phyloP scores from a whole-genome alignment of 257 asterid species.

The Gynochthodes officinalis region DNA sequence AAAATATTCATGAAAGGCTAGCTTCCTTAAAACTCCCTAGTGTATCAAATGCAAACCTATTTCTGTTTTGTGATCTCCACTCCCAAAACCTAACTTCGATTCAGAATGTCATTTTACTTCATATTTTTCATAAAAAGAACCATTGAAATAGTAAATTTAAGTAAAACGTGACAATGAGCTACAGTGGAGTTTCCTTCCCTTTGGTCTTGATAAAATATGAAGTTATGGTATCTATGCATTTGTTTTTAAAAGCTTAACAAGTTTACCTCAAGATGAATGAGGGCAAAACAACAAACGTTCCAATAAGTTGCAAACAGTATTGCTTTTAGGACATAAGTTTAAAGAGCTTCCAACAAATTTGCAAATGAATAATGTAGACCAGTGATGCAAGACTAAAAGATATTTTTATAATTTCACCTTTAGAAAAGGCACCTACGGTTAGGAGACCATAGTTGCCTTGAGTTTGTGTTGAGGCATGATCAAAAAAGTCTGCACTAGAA shows the following conservation, averaged over 20 bases:
- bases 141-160: background rate
- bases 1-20: background rate
- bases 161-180: background rate
- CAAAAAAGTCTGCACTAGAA: too few relatives aligned
- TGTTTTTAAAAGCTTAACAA: too few relatives aligned
- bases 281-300: too few relatives aligned
- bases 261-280: too few relatives aligned
- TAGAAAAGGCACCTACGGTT: too few relatives aligned
- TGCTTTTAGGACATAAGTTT: too few relatives aligned
- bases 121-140: background rate
- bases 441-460: slow-evolving; percentile 5
- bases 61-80: too few relatives aligned
- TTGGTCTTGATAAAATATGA: background rate
- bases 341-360: background rate
- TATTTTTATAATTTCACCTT: too few relatives aligned
- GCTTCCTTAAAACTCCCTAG: background rate
- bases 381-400: too few relatives aligned
- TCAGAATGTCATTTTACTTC: background rate
- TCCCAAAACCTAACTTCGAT: background rate
- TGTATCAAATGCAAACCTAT: background rate
- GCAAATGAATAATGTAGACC: background rate
- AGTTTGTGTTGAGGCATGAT: background rate
- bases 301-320: too few relatives aligned
- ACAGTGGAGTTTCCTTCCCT: background rate
- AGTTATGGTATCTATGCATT: too few relatives aligned